These are phyloP conservation scores for Monosporascus sp. DNA, from an alignment of 2,329 filamentous ascomycete species.

Conservation along the genomic window DNA sequence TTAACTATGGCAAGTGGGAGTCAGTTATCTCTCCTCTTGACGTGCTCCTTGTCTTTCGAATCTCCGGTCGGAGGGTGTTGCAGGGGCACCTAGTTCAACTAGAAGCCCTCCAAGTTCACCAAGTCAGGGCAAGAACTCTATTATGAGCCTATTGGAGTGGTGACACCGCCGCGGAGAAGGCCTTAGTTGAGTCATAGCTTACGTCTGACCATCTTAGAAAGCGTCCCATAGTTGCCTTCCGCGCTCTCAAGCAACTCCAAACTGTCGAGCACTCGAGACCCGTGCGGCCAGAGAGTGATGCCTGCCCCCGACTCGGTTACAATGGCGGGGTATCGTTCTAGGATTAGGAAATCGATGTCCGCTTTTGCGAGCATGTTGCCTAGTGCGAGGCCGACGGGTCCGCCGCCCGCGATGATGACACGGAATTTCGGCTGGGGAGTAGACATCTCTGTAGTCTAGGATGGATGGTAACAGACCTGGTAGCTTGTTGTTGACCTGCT, in stretches of 20 bases:
- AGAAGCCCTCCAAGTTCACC: neutral
- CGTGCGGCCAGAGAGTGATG: conserved; percentile 7
- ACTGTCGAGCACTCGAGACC: conserved; percentile 7
- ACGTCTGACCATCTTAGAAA: neutral
- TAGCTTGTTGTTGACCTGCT: too few relatives aligned
- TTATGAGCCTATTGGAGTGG: too few relatives aligned
- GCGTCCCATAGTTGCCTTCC: neutral
- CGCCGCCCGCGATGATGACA: conserved; percentile 25
- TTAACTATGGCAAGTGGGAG: neutral
- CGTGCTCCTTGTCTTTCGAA: neutral
- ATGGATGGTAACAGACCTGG: too few relatives aligned
- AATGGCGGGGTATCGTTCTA: conserved; percentile 21
- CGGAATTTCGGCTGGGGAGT: conserved; percentile 3
- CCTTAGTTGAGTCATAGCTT: neutral
- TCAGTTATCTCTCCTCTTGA: neutral
- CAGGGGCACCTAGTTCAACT: neutral
- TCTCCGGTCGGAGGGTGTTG: too few relatives aligned
- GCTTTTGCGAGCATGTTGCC: conserved; percentile 25
- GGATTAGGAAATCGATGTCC: conserved; percentile 32
- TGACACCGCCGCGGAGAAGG: too few relatives aligned
- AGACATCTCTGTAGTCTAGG: too few relatives aligned
- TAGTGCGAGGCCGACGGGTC: conserved; percentile 23
- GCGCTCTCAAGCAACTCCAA: conserved; percentile 8
- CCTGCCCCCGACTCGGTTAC: conserved; percentile 10
- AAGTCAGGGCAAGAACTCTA: too few relatives aligned